Percentiles rank a stretch among this genome's conserved stretches.
Evolutionary conservation across 106 monocot species (phyloP).

Genomic region (Phalaenopsis equestris): DNA sequence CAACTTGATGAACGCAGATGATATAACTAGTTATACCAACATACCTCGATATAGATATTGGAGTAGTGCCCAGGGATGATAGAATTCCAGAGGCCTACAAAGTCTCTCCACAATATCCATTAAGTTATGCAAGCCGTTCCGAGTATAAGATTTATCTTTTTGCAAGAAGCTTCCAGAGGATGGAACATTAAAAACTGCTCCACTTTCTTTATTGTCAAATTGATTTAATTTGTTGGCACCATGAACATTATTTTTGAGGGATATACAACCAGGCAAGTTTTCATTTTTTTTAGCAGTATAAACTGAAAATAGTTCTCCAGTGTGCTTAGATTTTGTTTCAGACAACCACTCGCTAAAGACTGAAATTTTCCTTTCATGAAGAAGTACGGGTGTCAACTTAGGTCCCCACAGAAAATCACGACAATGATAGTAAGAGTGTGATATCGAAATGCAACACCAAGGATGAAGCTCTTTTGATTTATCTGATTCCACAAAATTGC

Average conservation of each 20-base stretch:
- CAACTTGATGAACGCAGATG: background rate
- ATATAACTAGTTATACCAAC: slow-evolving; percentile 1
- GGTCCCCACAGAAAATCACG: slow-evolving; percentile 80
- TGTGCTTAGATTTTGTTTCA: slow-evolving; percentile 14
- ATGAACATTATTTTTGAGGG: slow-evolving; percentile 12
- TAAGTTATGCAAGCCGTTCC: slow-evolving; percentile 21
- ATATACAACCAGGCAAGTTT: slow-evolving; percentile 13
- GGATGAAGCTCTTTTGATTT: slow-evolving; percentile 20
- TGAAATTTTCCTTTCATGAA: slow-evolving; percentile 78
- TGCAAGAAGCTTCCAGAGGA: slow-evolving; percentile 10
- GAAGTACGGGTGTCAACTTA: slow-evolving; percentile 48
- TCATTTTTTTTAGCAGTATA: slow-evolving; percentile 6
- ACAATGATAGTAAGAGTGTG: slow-evolving; percentile 24
- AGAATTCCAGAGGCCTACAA: slow-evolving; percentile 33
- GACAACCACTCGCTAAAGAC: slow-evolving; percentile 55
- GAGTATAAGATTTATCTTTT: slow-evolving; percentile 11
- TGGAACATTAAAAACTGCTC: background rate
- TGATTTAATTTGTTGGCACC: slow-evolving; percentile 5
- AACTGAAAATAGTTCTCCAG: slow-evolving; percentile 4
- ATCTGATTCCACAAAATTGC: slow-evolving; percentile 15
- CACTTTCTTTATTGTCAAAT: slow-evolving; percentile 8
- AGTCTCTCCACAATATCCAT: slow-evolving; percentile 41
- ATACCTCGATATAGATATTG: slow-evolving; percentile 78
- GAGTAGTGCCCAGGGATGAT: slow-evolving; percentile 73
- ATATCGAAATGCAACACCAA: slow-evolving; percentile 66